These are phyloP conservation scores for Wickerhamomyces bisporus DNA, from an alignment of 805 yeast genomes.

Conservation along the genomic window DNA sequence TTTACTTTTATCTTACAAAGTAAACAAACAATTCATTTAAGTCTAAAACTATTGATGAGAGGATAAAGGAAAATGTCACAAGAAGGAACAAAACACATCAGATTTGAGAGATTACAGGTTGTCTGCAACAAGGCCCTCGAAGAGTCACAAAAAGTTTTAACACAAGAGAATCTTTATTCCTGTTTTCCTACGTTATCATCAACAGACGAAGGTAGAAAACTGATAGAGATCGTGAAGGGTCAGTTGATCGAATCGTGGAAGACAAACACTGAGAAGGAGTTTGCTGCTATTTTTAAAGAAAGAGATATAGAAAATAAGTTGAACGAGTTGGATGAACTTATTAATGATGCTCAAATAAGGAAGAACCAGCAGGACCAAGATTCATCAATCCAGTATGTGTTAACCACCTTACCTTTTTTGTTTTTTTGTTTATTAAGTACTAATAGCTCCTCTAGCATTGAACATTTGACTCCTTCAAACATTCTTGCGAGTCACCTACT, in stretches of 20 bases:
- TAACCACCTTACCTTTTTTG: too few relatives aligned
- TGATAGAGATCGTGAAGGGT: conserved; percentile 39
- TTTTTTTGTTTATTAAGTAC: too few relatives aligned
- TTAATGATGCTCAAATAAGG: conserved; percentile 29
- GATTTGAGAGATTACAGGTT: conserved; percentile 42
- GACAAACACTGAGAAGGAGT: conserved; percentile 38
- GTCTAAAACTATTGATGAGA: not conserved
- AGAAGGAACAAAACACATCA: conserved; percentile 19
- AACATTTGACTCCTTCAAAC: conserved; percentile 15
- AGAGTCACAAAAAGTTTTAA: conserved; percentile 43
- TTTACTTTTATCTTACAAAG: not conserved
- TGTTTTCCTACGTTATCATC: conserved; percentile 48
- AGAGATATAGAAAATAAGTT: conserved; percentile 35
- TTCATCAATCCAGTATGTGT: conserved; percentile 3
- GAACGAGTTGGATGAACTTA: conserved; percentile 40
- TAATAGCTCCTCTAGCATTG: too few relatives aligned
- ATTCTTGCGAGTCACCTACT: conserved; percentile 20
- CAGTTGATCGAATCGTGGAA: conserved; percentile 47
- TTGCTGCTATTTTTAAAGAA: conserved; percentile 45
- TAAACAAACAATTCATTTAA: conserved; percentile 2
- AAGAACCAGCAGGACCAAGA: conserved; percentile 1
- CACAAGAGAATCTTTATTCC: conserved; percentile 40
- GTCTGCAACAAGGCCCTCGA: conserved; percentile 48
- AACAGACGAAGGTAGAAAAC: conserved; percentile 34
- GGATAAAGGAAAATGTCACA: conserved; percentile 9